These are phyloP conservation scores for Boletus vinaceobasis DNA, from an alignment of 768 basidiomycete genomes.

Conservation along the genomic window DNA sequence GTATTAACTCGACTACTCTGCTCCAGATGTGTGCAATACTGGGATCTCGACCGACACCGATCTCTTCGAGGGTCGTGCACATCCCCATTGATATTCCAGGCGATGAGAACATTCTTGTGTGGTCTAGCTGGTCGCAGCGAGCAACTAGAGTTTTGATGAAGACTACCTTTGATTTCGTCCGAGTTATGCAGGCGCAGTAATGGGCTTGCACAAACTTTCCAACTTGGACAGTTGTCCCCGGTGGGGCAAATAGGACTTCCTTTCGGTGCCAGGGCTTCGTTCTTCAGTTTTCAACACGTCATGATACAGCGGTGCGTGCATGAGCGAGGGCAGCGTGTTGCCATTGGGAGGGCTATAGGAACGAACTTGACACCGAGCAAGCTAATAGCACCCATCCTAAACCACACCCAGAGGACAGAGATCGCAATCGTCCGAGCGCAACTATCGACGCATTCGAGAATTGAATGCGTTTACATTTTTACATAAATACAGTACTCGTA, in stretches of 20 bases:
- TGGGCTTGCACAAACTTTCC: no score
- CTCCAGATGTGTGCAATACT: neutral
- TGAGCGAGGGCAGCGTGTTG: neutral
- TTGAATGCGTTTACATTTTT: neutral
- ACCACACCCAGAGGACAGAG: neutral
- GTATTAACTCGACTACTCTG: neutral
- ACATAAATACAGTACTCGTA: slow-evolving; percentile 3
- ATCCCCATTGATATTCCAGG: neutral
- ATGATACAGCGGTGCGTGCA: neutral
- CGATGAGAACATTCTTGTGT: neutral
- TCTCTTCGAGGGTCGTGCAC: neutral
- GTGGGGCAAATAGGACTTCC: no score
- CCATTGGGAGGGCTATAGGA: no score
- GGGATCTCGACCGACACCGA: neutral
- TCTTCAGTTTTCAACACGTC: neutral
- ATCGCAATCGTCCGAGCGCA: neutral
- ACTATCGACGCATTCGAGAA: neutral
- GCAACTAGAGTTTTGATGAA: neutral
- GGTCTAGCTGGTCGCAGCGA: neutral
- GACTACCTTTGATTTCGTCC: neutral
- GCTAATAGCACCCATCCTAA: neutral
- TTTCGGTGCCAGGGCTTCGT: neutral
- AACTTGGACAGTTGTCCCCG: no score
- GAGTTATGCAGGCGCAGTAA: no score
- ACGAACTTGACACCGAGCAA: neutral